Evolutionary conservation across 2,329 filamentous ascomycete species (phyloP), one percentile per base, ranked within the genome.

Genomic region (Colletotrichum sp.): DNA sequence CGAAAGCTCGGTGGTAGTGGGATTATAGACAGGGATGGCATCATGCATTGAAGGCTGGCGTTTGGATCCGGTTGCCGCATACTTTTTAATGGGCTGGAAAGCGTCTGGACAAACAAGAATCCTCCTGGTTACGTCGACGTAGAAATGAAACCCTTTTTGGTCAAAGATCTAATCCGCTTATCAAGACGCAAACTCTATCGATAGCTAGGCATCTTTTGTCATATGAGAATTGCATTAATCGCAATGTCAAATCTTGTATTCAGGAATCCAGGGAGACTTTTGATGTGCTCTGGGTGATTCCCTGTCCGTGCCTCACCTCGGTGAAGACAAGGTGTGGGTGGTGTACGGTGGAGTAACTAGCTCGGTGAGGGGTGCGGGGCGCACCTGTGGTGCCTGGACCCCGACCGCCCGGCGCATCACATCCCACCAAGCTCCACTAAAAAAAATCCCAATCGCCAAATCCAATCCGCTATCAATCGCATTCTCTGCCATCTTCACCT

Each of bases 41-140:
- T 76, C 34, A 61, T 59, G 72, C 67, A 73, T 75, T 68, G 15
- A 36, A 64, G 73, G 48, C 55, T 63, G 73, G 73, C 73, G 73
- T 75, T 73, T 75, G 64, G 70, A 48, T 73, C 25, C 32, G 70
- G 73, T 65, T 48, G 64, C 44, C 22, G 28, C 59, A 65, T 59
- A 52, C 57, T 52, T 60, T 72, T 59, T 60, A 65, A 71, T 32
- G 44, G 73, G 64, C 25, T 64, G 73, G 57, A 59, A 68, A 73
- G 70, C 57, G 64, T 68, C 70, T 75, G 32, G 30, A 68, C 13
- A 32, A 36, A 65, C 19, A 65, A 68, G 70, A 73, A 69, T 73
- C 15, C 68, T 39, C 60, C 68, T 65, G 60, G 57, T 64, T 73
- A 52, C 60, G 8, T 57, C 25, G 32, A 61, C 32, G 28, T 65